These are phyloP conservation scores for Juglanconis sp. DNA, from an alignment of 2,329 filamentous ascomycete genomes.

Conservation along the genomic window DNA sequence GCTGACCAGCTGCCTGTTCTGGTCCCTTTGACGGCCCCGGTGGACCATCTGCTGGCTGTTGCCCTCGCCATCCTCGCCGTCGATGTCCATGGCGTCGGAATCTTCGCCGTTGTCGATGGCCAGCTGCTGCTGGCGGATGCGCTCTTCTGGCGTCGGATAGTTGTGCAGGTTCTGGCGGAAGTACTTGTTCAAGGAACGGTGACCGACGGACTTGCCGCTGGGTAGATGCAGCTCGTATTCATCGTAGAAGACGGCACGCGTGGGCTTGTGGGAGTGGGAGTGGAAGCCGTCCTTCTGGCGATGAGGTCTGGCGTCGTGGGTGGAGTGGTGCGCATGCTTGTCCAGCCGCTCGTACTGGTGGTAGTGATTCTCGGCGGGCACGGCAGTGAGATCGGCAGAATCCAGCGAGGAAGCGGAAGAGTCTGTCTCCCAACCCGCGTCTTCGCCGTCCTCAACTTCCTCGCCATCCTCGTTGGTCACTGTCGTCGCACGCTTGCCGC, in stretches of 20 bases:
- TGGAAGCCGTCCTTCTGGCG: constrained; percentile 76
- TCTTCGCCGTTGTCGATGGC: constrained; percentile 49
- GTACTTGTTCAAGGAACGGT: constrained; percentile 82
- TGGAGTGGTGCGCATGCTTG: constrained; percentile 73
- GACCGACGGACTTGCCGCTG: constrained; percentile 82
- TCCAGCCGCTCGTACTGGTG: constrained; percentile 70
- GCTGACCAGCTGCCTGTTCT: constrained; percentile 56
- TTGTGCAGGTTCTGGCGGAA: constrained; percentile 89
- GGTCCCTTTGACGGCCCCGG: constrained; percentile 33
- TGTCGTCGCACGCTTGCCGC: constrained; percentile 54
- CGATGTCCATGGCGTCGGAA: constrained; percentile 36
- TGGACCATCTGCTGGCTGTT: constrained; percentile 31
- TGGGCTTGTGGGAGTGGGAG: constrained; percentile 74
- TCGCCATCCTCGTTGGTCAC: constrained; percentile 46
- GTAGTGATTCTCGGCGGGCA: constrained; percentile 70
- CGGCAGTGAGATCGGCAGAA: constrained; percentile 76
- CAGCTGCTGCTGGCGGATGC: constrained; percentile 55
- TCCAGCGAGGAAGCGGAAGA: constrained; percentile 85
- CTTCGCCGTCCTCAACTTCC: constrained; percentile 53
- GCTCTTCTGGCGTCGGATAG: constrained; percentile 77
- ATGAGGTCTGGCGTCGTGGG: constrained; percentile 67
- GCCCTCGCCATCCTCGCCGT: constrained; percentile 33
- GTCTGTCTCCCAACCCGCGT: constrained; percentile 94
- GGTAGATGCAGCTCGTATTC: constrained; percentile 94
- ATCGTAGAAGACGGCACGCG: constrained; percentile 78